phyloP scores from a whole-genome alignment of 1,284 basidiomycete species.

The Austropuccinia psidii region DNA sequence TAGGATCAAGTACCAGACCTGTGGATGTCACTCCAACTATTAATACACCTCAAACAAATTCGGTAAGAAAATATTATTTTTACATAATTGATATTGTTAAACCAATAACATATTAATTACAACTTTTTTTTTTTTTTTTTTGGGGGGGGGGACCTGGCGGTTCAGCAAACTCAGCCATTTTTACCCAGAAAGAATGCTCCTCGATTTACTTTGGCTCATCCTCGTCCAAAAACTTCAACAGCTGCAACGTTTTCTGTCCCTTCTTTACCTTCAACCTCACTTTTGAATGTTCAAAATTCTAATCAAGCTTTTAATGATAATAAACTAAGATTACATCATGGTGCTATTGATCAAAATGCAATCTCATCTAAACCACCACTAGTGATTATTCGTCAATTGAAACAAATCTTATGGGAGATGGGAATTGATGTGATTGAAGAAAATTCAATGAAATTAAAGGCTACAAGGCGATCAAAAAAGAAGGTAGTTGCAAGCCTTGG shows the following conservation, averaged over 20 bases:
- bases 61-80: no score
- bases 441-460: conserved; percentile 64
- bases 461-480: conserved; percentile 45
- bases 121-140: no score
- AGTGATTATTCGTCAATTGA: conserved; percentile 78
- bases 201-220: conserved; percentile 37
- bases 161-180: no score
- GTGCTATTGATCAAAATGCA: conserved; percentile 84
- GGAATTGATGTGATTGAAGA: conserved; percentile 81
- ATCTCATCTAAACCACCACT: conserved; percentile 75
- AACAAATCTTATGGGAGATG: conserved; percentile 72
- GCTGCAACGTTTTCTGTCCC: conserved; percentile 32
- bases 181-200: neutral
- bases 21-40: no score
- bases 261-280: conserved; percentile 32
- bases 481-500: conserved; percentile 39
- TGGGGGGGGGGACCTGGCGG: no score
- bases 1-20: no score
- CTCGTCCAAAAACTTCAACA: conserved; percentile 39
- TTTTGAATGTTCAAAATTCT: neutral
- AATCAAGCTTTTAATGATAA: conserved; percentile 51
- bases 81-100: no score
- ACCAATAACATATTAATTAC: no score
- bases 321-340: conserved; percentile 74
- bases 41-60: no score